Percentiles rank a stretch among this genome's conserved stretches.
Evolutionary conservation across 1,284 basidiomycete genomes (phyloP).

Genomic region (Albatrellus sp.): DNA sequence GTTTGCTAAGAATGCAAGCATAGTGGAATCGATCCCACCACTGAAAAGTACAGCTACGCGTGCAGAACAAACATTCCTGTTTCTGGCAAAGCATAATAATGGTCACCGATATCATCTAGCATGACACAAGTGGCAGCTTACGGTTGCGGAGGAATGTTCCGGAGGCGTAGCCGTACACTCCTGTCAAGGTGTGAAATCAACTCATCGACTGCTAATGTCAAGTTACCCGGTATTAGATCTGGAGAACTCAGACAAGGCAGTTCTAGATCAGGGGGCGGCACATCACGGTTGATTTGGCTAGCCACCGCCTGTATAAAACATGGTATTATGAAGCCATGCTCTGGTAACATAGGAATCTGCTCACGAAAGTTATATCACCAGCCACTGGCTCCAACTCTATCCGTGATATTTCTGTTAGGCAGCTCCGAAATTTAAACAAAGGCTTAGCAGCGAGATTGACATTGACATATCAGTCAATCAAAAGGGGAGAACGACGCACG

Average conservation of each 20-base stretch:
- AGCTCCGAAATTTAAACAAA: constrained; percentile 17
- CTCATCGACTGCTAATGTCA: constrained; percentile 33
- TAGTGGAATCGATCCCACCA: constrained; percentile 89
- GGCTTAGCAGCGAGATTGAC: constrained; percentile 17
- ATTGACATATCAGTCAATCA: neutral
- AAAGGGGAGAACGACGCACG: constrained; percentile 8
- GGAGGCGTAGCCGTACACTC: constrained; percentile 52
- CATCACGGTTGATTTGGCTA: constrained; percentile 29
- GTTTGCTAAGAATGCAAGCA: constrained; percentile 73
- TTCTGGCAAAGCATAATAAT: neutral
- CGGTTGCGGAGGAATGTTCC: constrained; percentile 37
- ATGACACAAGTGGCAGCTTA: neutral
- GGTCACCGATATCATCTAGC: neutral
- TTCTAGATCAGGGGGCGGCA: constrained; percentile 26
- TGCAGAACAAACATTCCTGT: constrained; percentile 24
- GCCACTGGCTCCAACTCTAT: neutral
- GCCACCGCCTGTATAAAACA: constrained; percentile 28
- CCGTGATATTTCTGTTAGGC: constrained; percentile 15
- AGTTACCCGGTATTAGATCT: constrained; percentile 31
- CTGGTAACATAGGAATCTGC: no score
- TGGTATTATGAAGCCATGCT: neutral
- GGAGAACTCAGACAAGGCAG: constrained; percentile 22
- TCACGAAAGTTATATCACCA: neutral
- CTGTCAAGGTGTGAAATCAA: constrained; percentile 40
- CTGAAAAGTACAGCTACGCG: constrained; percentile 87